These are phyloP conservation scores for Lepidium africanum DNA, from an alignment of 345 rosid species.

Conservation along the genomic window DNA sequence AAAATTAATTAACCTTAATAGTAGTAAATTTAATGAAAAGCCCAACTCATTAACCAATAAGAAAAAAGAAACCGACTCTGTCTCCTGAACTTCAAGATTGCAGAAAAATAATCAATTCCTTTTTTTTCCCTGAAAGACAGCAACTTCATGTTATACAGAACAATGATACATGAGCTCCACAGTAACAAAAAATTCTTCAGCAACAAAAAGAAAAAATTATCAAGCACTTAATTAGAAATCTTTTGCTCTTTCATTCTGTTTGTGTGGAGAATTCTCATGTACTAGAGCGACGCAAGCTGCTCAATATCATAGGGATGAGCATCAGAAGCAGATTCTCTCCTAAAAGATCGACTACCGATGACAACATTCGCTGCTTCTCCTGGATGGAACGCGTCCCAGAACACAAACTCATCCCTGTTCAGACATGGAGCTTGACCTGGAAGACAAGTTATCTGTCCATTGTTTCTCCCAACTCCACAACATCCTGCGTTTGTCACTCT, in stretches of 20 bases:
- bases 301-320: constrained; percentile 54
- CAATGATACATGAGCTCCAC: neutral
- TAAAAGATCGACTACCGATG: constrained; percentile 47
- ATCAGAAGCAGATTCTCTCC: constrained; percentile 36
- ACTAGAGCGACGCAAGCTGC: constrained; percentile 44
- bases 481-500: constrained; percentile 53
- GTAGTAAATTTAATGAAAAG: too few relatives aligned
- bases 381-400: constrained; percentile 81
- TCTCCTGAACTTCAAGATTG: too few relatives aligned
- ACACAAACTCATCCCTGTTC: constrained; percentile 42
- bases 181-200: neutral
- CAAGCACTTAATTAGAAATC: neutral
- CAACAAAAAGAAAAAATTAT: neutral
- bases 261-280: neutral
- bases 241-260: neutral
- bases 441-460: constrained; percentile 64
- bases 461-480: constrained; percentile 71
- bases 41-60: too few relatives aligned
- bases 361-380: constrained; percentile 50
- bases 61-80: too few relatives aligned
- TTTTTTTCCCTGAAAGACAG: neutral
- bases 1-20: too few relatives aligned
- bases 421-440: constrained; percentile 54
- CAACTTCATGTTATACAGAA: neutral
- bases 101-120: too few relatives aligned